Percentiles rank a stretch among this genome's conserved stretches.
Evolutionary conservation across 805 yeast genomes (phyloP).

Genomic region (Candida sakaeoensis): DNA sequence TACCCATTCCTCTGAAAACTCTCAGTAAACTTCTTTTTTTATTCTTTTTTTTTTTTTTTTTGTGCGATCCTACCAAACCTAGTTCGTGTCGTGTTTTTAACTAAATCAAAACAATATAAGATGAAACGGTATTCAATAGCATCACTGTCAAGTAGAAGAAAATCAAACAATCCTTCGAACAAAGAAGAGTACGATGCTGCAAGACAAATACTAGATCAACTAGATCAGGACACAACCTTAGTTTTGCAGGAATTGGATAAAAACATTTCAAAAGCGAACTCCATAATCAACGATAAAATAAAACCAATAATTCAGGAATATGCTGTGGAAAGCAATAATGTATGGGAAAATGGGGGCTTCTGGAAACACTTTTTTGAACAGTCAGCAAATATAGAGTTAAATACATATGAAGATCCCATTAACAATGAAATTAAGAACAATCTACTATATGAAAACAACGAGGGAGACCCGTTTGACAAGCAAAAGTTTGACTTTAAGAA

Average conservation of each 20-base stretch:
- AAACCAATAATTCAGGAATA: slow-evolving; percentile 66
- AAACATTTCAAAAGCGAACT: slow-evolving; percentile 64
- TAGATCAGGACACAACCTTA: slow-evolving; percentile 77
- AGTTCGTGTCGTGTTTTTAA: slow-evolving; percentile 1
- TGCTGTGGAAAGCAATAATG: slow-evolving; percentile 51
- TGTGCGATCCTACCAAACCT: neutral
- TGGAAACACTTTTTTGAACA: slow-evolving; percentile 79
- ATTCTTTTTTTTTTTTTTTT: neutral
- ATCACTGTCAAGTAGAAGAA: slow-evolving; percentile 30
- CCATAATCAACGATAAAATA: slow-evolving; percentile 61
- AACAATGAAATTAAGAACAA: slow-evolving; percentile 21
- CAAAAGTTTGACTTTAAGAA: slow-evolving; percentile 9
- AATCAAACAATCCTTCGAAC: slow-evolving; percentile 13
- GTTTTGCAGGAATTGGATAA: slow-evolving; percentile 76
- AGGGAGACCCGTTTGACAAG: slow-evolving; percentile 5
- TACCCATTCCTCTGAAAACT: slow-evolving; percentile 30
- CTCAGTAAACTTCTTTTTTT: neutral
- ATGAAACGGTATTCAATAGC: slow-evolving; percentile 36
- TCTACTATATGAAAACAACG: slow-evolving; percentile 12
- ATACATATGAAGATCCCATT: slow-evolving; percentile 46
- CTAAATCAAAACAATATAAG: slow-evolving; percentile 12
- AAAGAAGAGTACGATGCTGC: slow-evolving; percentile 17
- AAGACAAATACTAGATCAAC: slow-evolving; percentile 47
- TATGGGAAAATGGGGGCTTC: slow-evolving; percentile 66
- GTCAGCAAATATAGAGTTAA: slow-evolving; percentile 62